phyloP scores from a whole-genome alignment of 108 stramenopile species.

The Cylindrotheca closterium region DNA sequence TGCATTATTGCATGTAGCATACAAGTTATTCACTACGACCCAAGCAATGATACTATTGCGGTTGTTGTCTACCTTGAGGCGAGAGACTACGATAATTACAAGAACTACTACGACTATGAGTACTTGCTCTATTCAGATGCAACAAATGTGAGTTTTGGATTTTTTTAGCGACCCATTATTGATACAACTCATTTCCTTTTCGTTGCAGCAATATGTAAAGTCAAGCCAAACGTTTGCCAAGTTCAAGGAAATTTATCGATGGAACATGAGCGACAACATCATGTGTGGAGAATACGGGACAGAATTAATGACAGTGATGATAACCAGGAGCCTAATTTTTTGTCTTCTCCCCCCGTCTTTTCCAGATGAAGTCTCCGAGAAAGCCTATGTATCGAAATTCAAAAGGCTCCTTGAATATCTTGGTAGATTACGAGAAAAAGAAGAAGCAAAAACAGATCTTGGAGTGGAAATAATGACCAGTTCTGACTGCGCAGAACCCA shows the following conservation, averaged over 20 bases:
- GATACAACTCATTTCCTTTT: conserved; percentile 20
- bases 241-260: conserved; percentile 70
- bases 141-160: conserved; percentile 42
- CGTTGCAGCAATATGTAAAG: conserved; percentile 31
- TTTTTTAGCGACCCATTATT: background rate
- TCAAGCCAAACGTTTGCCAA: conserved; percentile 85
- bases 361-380: conserved; percentile 48
- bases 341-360: conserved; percentile 70
- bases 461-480: conserved; percentile 41
- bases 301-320: conserved; percentile 60
- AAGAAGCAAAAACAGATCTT: conserved; percentile 34
- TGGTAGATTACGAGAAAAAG: conserved; percentile 61
- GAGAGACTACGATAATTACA: conserved; percentile 52
- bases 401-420: conserved; percentile 69
- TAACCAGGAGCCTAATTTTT: conserved; percentile 74
- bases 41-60: conserved; percentile 71
- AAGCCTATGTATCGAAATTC: conserved; percentile 71
- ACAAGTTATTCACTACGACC: conserved; percentile 67
- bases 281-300: conserved; percentile 74
- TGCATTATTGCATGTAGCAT: conserved; percentile 34
- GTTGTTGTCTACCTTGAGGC: conserved; percentile 69
- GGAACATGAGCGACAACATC: conserved; percentile 84
- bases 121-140: conserved; percentile 54
- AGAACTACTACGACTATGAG: conserved; percentile 51
- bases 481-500: no score